Conservation (phyloP, 2,329 filamentous ascomycete genomes). For the Talaromyces atroroseus region DNA sequence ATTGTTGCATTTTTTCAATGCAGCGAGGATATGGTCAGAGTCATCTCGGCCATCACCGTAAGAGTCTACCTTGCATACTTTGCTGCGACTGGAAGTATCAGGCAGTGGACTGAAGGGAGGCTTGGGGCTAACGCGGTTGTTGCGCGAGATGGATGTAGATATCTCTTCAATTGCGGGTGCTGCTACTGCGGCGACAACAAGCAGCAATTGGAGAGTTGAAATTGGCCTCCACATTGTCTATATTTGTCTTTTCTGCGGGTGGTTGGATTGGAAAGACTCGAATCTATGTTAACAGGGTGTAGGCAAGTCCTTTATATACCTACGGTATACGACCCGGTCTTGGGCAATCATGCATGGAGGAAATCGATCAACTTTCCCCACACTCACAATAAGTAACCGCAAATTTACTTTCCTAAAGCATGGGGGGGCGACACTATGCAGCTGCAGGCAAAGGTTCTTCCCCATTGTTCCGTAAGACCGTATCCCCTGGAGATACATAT, state of each 20-base stretch:
- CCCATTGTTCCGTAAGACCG: too few species aligned
- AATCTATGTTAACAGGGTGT: neutral
- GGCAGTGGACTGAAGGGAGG: slow-evolving; percentile 27
- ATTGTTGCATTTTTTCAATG: slow-evolving; percentile 56
- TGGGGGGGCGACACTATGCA: neutral
- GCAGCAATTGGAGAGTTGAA: slow-evolving; percentile 2
- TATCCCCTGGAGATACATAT: too few species aligned
- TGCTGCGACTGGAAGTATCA: slow-evolving; percentile 19
- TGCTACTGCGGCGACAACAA: slow-evolving; percentile 2
- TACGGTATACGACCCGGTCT: neutral
- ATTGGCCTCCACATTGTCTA: neutral
- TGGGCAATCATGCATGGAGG: neutral
- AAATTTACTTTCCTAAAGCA: too few species aligned
- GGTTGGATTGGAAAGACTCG: neutral
- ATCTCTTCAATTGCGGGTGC: slow-evolving; percentile 1
- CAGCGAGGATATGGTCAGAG: slow-evolving; percentile 48
- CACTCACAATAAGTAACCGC: too few species aligned
- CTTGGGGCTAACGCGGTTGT: slow-evolving; percentile 23
- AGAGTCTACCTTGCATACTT: slow-evolving; percentile 25
- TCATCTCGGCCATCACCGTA: slow-evolving; percentile 40
- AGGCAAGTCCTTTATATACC: neutral
- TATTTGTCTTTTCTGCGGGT: neutral
- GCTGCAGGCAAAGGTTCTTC: neutral
- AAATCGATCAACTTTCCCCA: too few species aligned
- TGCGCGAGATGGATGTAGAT: slow-evolving; percentile 15